These are phyloP conservation scores for Scytalidium sp. DNA, from an alignment of 2,329 filamentous ascomycete genomes.

Conservation along the genomic window DNA sequence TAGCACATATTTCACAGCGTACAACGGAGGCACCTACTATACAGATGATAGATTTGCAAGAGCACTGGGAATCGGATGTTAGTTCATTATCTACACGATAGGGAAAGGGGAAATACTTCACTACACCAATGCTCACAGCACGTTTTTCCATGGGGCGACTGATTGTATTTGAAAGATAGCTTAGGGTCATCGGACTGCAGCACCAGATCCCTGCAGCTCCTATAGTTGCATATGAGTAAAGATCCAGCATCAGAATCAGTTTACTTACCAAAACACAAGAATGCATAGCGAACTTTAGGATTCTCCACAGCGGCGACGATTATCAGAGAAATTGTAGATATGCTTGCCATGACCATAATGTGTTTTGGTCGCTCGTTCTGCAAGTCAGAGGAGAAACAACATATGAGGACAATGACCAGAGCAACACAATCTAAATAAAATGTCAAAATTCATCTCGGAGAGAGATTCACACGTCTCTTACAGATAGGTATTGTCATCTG, in stretches of 20 bases:
- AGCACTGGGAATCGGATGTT: conserved; percentile 3
- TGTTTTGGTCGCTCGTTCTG: conserved; percentile 13
- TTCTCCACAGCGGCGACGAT: conserved; percentile 10
- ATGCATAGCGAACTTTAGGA: conserved; percentile 10
- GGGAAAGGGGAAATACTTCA: conserved; percentile 25
- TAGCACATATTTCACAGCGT: background rate
- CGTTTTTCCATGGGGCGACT: conserved; percentile 30
- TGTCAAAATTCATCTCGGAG: background rate
- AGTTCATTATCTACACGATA: conserved; percentile 14
- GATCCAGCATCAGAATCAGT: background rate
- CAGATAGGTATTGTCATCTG: conserved; percentile 6
- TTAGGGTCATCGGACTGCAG: conserved; percentile 29
- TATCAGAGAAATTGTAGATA: conserved; percentile 11
- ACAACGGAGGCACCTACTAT: conserved; percentile 6
- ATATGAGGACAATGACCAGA: conserved; percentile 12
- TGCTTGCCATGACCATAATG: conserved; percentile 12
- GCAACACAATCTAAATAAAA: conserved; percentile 8
- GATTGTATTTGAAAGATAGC: conserved; percentile 27
- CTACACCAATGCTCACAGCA: conserved; percentile 29
- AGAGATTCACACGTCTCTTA: background rate
- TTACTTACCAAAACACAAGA: conserved; percentile 10
- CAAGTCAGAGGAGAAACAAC: conserved; percentile 12
- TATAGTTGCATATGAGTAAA: background rate
- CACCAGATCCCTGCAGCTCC: conserved; percentile 27
- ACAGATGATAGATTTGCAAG: conserved; percentile 17